Evolutionary conservation across 2,329 filamentous ascomycete species (phyloP), one percentile per base, ranked within the genome.

Genomic region (Cadophora malorum): DNA sequence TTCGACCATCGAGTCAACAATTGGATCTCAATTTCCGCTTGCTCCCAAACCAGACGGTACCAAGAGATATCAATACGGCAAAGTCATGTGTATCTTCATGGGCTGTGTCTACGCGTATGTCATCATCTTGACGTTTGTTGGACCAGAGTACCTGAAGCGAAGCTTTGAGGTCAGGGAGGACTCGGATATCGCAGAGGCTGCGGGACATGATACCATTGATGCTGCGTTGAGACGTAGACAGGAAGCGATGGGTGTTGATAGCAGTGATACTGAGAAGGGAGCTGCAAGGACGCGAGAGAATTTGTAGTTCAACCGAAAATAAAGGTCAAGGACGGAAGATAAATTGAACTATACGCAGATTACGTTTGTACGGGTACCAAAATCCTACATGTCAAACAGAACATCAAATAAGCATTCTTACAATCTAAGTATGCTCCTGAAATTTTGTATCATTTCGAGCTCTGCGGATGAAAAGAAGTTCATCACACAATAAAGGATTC

Each of bases 1-100:
- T 0, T 89, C 91, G 0, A 91, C 94, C 78, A 94, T 94, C 59
- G 89, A 93, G 76, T 93, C 93, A 69, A 90, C 89, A 16, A 84
- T 94, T 61, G 84, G 91, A 1, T 90, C 93, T 75, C 85, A 81
- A 87, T 96, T 93, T 77, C 92, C 92, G 0, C 83, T 96, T 4
- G 83, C 88, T 0, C 81, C 86, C 0, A 85, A 84, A 0, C 12
- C 38, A 31, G 33, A 67, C 16, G 62, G 62, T 12, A 78, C 83
- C n/a, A 77, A 79, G 0, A 82, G 90, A 3, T 93, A 90, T 78
- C 81, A 92, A 68, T 96, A 96, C 73, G 93, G 92, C 49, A 90
- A 90, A 73, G 93, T 96, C 10, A 95, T 97, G 71, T 93, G 90
- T 76, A 96, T 96, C 76, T 97, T 97, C 80, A 94, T 97, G 91